A percentile compares a stretch with the other conserved stretches of the same genome.
Conservation (phyloP, 2,329 filamentous ascomycete genomes). For the Fusarium sp. region DNA sequence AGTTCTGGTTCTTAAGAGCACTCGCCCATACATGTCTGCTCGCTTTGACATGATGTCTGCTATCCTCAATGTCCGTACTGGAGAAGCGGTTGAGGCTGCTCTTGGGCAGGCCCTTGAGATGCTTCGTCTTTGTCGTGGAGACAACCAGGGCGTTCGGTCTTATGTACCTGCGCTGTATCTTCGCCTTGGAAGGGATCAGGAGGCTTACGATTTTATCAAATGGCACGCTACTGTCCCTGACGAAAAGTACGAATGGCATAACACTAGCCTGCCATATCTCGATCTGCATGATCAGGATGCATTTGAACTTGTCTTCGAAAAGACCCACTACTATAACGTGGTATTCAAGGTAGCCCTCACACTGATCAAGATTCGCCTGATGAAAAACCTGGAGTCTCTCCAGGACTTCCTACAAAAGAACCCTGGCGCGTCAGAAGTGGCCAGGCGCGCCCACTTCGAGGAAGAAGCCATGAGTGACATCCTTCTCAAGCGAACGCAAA, state of each 20-base stretch:
- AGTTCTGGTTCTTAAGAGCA: slow-evolving; percentile 1
- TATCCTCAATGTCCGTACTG: slow-evolving; percentile 14
- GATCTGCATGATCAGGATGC: slow-evolving; percentile 7
- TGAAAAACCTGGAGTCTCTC: slow-evolving; percentile 8
- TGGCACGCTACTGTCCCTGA: slow-evolving; percentile 1
- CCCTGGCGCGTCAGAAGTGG: background rate
- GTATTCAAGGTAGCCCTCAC: slow-evolving; percentile 14
- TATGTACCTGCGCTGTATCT: slow-evolving; percentile 14
- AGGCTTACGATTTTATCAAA: slow-evolving; percentile 28
- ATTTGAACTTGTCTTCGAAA: slow-evolving; percentile 12
- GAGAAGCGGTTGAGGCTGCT: slow-evolving; percentile 7
- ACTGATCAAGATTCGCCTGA: slow-evolving; percentile 17
- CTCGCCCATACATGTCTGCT: slow-evolving; percentile 24
- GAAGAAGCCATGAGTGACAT: slow-evolving; percentile 25
- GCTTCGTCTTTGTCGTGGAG: slow-evolving; percentile 7
- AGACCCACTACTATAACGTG: background rate
- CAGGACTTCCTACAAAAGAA: background rate
- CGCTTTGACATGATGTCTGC: background rate
- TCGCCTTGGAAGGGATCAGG: slow-evolving; percentile 9
- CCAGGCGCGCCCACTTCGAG: background rate
- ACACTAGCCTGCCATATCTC: slow-evolving; percentile 8
- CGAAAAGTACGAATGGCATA: background rate
- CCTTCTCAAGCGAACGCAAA: slow-evolving; percentile 1
- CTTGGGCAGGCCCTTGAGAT: background rate
- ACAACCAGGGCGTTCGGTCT: slow-evolving; percentile 6